A percentile compares a stretch with the other conserved stretches of the same genome.
phyloP scores from a whole-genome alignment of 2,329 filamentous ascomycete species.

The Gnomoniopsis smithogilvyi region DNA sequence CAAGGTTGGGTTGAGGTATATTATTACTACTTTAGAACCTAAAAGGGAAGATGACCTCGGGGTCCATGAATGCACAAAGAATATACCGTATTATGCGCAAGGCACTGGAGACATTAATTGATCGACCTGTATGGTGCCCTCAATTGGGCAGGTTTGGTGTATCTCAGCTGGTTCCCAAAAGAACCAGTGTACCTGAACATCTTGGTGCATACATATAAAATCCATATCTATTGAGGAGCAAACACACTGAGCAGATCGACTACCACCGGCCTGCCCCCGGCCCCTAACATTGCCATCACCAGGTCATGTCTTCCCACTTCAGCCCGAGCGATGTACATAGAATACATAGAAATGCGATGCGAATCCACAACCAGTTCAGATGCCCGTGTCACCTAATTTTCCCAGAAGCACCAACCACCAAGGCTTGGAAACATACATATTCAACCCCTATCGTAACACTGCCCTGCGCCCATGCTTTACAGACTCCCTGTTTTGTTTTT shows the following conservation, averaged over 20 bases:
- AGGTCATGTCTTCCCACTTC: neutral
- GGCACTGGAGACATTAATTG: no score
- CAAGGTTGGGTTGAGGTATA: neutral
- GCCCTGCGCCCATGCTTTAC: neutral
- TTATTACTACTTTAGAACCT: neutral
- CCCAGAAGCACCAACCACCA: neutral
- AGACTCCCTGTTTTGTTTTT: neutral
- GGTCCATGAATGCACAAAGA: conserved; percentile 5
- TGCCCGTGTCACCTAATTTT: neutral
- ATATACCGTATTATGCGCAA: neutral
- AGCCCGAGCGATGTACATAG: conserved; percentile 6
- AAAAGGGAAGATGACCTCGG: conserved; percentile 12
- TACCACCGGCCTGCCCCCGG: neutral
- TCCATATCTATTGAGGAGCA: neutral
- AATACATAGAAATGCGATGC: conserved; percentile 3
- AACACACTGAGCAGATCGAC: conserved; percentile 1
- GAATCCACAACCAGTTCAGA: neutral
- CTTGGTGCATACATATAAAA: neutral
- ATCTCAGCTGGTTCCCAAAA: neutral
- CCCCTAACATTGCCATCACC: neutral
- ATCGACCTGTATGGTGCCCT: neutral
- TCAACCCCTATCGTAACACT: neutral
- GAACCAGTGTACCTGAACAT: neutral
- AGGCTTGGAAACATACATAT: neutral
- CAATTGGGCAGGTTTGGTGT: neutral